Base-by-base conservation (phyloP, 228 moss, liverwort and hornwort genomes). In the Sphagnum fallax region DNA sequence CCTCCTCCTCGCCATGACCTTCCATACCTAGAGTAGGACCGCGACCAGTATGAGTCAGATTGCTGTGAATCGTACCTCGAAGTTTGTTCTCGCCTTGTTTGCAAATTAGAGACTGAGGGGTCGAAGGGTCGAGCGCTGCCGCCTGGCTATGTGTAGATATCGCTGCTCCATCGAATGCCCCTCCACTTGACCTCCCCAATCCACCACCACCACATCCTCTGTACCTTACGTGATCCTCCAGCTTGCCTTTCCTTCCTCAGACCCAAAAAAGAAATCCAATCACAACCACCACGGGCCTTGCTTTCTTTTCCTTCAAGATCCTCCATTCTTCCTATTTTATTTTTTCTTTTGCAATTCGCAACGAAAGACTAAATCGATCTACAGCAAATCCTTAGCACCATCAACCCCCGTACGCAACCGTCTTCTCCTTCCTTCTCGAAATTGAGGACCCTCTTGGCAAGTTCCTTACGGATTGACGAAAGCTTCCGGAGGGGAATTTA, bases 1-100 rank as follows among this genome's bases (percentile, higher is more conserved):
- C 12, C 6, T 8, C 62, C 47, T 63, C 65, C 79, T 60, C 69
- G 59, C 84, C 84, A 84, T 59, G 75, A 11, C 61, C 84, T 78
- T 78, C 76, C 78, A 58, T 81, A 78, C 64, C 61, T 76, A 50
- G 76, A 63, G 69, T 81, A 81, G 13, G 81, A 48, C 51, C 81
- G 81, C 67, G 78, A 61, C 84, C 84, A 84, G 58, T 84, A 81
- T 8, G 76, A 76, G 55, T 81, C 78, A 69, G 75, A 78, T 66
- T 84, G 75, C 50, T 4, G 62, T 58, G 53, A 2, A 65, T 48
- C 49, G 14, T 61, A 15, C 4, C 14, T 49, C 48, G 59, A 69
- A 48, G 69, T 60, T 59, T 69, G 49, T 9, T 83, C 83, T 52
- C 81, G 80, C 72, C 67, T 68, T 68, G 72, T 73, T 4, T 10